These are phyloP conservation scores for Megacollybia platyphylla DNA, from an alignment of 1,284 basidiomycete species.

Conservation along the genomic window DNA sequence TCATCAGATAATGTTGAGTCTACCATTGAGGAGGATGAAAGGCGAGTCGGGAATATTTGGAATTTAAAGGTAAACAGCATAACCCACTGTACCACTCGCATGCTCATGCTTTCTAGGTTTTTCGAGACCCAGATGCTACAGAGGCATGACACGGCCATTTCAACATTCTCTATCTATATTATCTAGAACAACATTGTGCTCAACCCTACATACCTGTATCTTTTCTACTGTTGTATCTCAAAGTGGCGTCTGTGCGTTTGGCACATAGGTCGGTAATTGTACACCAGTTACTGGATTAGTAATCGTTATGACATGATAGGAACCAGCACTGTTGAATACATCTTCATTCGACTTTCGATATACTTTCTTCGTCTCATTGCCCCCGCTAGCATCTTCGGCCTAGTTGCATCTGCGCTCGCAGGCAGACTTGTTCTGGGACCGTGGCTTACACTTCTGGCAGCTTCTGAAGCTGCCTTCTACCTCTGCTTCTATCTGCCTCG, in stretches of 20 bases:
- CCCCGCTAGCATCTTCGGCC: conserved; percentile 32
- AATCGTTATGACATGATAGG: conserved; percentile 24
- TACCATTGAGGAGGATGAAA: conserved; percentile 18
- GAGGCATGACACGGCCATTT: conserved; percentile 24
- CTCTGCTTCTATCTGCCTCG: conserved; percentile 36
- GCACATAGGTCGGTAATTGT: not conserved
- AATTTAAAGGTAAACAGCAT: conserved; percentile 47
- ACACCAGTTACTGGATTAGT: not conserved
- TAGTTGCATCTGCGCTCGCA: conserved; percentile 15
- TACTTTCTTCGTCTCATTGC: conserved; percentile 31
- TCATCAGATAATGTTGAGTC: conserved; percentile 29
- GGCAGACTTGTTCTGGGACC: conserved; percentile 15
- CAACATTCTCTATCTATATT: conserved; percentile 7
- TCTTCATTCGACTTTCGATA: conserved; percentile 39
- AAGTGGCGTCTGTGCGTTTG: not conserved
- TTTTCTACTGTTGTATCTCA: not conserved
- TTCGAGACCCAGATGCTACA: conserved; percentile 55
- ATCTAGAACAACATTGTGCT: conserved; percentile 8
- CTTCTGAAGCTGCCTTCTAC: conserved; percentile 35
- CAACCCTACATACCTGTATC: not conserved
- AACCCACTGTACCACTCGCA: not conserved
- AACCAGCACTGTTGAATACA: conserved; percentile 32
- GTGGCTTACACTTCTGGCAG: conserved; percentile 21
- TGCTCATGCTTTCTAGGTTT: conserved; percentile 33
- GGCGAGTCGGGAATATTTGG: conserved; percentile 63